Evolutionary conservation across 768 basidiomycete species (phyloP).

Genomic region (Tricholoma hemisulphureum): DNA sequence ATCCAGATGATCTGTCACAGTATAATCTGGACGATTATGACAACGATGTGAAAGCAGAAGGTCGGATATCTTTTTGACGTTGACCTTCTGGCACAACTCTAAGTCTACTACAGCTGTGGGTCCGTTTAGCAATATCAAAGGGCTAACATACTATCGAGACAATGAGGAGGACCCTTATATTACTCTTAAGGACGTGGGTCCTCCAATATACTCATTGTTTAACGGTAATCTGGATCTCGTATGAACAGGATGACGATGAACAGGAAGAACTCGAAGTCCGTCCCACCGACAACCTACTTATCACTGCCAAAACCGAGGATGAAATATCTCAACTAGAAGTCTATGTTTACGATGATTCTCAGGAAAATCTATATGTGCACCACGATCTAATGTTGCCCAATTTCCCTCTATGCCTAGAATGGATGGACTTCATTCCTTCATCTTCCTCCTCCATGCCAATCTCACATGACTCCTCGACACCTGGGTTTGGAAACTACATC

Average conservation of each 20-base stretch:
- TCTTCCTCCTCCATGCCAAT: constrained; percentile 39
- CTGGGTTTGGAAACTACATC: constrained; percentile 80
- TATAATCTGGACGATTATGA: constrained; percentile 95
- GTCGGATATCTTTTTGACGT: constrained; percentile 24
- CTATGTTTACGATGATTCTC: constrained; percentile 90
- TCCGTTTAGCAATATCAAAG: constrained; percentile 95
- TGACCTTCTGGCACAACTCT: constrained; percentile 6
- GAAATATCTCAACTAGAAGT: constrained; percentile 95
- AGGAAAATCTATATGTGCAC: constrained; percentile 92
- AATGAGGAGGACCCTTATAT: constrained; percentile 97
- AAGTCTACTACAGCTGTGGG: constrained; percentile 48
- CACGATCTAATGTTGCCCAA: constrained; percentile 98
- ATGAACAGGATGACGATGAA: constrained; percentile 66
- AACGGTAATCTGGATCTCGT: constrained; percentile 7
- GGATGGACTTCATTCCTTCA: constrained; percentile 92
- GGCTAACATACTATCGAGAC: constrained; percentile 85
- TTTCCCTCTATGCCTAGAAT: constrained; percentile 97
- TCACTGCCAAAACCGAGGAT: constrained; percentile 93
- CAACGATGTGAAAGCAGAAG: constrained; percentile 53
- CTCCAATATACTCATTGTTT: neutral
- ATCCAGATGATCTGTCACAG: constrained; percentile 69
- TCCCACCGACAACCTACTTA: constrained; percentile 89
- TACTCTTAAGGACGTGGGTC: constrained; percentile 86
- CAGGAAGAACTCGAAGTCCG: constrained; percentile 86
- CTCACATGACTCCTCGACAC: constrained; percentile 23